Evolutionary conservation across 1,284 basidiomycete genomes (phyloP).

Genomic region (Sphagnurus paluster): DNA sequence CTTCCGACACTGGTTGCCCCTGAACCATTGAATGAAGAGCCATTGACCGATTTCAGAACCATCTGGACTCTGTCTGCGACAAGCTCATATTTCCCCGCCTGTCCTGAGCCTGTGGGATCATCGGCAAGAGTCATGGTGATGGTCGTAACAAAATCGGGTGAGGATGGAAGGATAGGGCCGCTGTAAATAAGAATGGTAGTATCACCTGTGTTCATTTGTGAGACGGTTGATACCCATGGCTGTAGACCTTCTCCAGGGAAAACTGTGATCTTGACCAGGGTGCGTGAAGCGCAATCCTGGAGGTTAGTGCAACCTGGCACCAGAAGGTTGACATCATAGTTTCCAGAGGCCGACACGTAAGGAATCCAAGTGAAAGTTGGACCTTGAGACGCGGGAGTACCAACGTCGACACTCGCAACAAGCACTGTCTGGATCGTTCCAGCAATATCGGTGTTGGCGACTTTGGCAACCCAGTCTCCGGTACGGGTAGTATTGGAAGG

Average conservation of each 20-base stretch:
- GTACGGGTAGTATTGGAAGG: constrained; percentile 64
- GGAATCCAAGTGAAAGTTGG: constrained; percentile 89
- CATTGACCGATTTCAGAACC: constrained; percentile 62
- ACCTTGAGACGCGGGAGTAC: constrained; percentile 55
- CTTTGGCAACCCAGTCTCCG: constrained; percentile 68
- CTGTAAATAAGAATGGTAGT: constrained; percentile 68
- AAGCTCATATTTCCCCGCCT: constrained; percentile 69
- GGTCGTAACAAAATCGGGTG: constrained; percentile 72
- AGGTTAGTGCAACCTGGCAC: constrained; percentile 86
- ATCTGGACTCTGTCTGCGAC: constrained; percentile 83
- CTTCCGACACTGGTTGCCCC: constrained; percentile 24
- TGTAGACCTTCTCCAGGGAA: constrained; percentile 71
- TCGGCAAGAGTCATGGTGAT: constrained; percentile 71
- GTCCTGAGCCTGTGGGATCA: constrained; percentile 57
- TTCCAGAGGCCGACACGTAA: constrained; percentile 84
- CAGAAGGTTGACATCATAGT: constrained; percentile 83
- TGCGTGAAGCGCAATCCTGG: constrained; percentile 80
- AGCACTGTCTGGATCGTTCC: constrained; percentile 81
- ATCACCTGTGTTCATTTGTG: constrained; percentile 76
- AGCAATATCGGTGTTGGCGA: constrained; percentile 70
- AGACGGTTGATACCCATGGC: constrained; percentile 68
- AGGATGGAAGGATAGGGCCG: constrained; percentile 78
- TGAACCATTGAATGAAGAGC: constrained; percentile 34
- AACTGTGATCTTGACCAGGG: constrained; percentile 81
- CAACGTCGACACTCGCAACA: constrained; percentile 66